phyloP scores from a whole-genome alignment of 2,329 filamentous ascomycete genomes.

The Periglandula ipomoeae region DNA sequence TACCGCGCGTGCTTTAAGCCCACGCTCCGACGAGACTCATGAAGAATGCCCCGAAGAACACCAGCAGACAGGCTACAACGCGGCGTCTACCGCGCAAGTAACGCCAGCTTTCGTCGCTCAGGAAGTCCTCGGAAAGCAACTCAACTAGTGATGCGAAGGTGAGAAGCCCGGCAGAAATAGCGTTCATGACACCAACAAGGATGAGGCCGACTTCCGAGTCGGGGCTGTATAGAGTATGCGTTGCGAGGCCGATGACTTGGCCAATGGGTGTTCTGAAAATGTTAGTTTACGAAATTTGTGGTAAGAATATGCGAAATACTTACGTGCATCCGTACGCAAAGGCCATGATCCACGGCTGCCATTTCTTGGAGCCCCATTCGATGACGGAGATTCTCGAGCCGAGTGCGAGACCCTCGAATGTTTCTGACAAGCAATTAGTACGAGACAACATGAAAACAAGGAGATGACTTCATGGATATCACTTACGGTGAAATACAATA shows the following conservation, averaged over 20 bases:
- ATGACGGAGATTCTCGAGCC: slow-evolving; percentile 55
- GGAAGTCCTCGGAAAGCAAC: slow-evolving; percentile 62
- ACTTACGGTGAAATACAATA: slow-evolving; percentile 59
- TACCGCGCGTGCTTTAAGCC: too few species aligned
- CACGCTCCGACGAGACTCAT: slow-evolving; percentile 58
- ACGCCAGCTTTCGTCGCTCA: slow-evolving; percentile 54
- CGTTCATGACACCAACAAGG: slow-evolving; percentile 67
- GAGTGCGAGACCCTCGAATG: slow-evolving; percentile 49
- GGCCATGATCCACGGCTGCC: slow-evolving; percentile 48
- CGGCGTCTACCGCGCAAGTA: slow-evolving; percentile 43
- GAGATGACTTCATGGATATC: neutral
- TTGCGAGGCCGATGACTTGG: slow-evolving; percentile 61
- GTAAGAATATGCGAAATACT: neutral
- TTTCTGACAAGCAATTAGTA: slow-evolving; percentile 17
- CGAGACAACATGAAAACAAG: neutral
- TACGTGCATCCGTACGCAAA: slow-evolving; percentile 44
- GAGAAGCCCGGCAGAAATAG: slow-evolving; percentile 61
- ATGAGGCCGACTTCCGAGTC: slow-evolving; percentile 56
- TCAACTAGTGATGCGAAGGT: slow-evolving; percentile 65
- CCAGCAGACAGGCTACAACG: slow-evolving; percentile 45
- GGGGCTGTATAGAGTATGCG: slow-evolving; percentile 63
- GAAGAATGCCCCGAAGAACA: slow-evolving; percentile 48
- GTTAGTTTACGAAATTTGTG: neutral
- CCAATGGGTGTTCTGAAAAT: slow-evolving; percentile 49
- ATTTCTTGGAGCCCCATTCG: slow-evolving; percentile 26